phyloP scores from a whole-genome alignment of 2,329 filamentous ascomycete genomes.

The Pestalotiopsis sp. region DNA sequence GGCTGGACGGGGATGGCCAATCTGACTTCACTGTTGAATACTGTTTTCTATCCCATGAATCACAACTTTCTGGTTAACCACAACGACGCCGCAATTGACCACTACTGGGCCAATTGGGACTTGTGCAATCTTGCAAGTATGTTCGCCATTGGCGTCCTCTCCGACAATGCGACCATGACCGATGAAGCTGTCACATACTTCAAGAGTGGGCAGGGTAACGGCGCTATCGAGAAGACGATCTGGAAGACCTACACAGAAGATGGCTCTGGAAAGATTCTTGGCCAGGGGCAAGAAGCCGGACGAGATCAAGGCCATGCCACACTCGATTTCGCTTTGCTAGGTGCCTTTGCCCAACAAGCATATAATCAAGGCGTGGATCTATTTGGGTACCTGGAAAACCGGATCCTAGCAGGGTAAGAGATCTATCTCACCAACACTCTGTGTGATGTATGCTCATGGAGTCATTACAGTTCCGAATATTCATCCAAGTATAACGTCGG shows the following conservation, averaged over 20 bases:
- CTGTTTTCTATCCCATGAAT: conserved; percentile 43
- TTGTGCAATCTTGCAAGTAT: conserved; percentile 44
- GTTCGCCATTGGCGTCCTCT: conserved; percentile 43
- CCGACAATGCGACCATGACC: conserved; percentile 44
- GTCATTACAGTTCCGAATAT: conserved; percentile 34
- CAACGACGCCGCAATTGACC: conserved; percentile 34
- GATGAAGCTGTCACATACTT: conserved; percentile 43
- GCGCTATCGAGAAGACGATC: conserved; percentile 32
- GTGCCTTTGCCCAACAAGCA: conserved; percentile 42
- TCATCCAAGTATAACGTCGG: conserved; percentile 44
- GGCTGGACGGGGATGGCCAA: conserved; percentile 32
- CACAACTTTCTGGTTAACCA: conserved; percentile 39
- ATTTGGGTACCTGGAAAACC: conserved; percentile 36
- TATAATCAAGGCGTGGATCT: conserved; percentile 46
- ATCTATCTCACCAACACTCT: background rate
- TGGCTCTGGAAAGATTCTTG: conserved; percentile 32
- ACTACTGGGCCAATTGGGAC: conserved; percentile 47
- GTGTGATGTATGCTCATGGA: background rate
- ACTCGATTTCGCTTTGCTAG: conserved; percentile 41
- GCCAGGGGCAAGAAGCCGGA: conserved; percentile 44
- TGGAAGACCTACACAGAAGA: conserved; percentile 28
- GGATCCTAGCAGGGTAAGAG: conserved; percentile 31
- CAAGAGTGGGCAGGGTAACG: conserved; percentile 40
- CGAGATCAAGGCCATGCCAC: conserved; percentile 48
- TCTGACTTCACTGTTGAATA: conserved; percentile 33